A percentile compares a stretch with the other conserved stretches of the same genome.
Conservation (phyloP, 2,329 filamentous ascomycete genomes). For the Stemphylium vesicarium region DNA sequence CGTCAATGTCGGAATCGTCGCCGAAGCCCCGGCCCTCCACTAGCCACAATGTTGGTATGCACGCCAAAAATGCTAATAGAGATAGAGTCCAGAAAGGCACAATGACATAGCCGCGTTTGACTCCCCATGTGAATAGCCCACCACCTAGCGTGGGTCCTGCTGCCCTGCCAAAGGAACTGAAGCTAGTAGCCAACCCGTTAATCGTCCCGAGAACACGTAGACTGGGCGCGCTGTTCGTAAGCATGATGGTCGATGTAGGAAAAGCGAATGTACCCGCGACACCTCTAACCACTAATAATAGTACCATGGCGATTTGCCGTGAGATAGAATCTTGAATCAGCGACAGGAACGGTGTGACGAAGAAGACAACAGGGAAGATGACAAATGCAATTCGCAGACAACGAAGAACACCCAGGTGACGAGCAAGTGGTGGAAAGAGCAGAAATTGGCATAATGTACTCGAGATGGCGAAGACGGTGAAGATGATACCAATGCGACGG, state of each 20-base stretch:
- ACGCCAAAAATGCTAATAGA: slow-evolving; percentile 66
- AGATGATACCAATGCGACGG: slow-evolving; percentile 80
- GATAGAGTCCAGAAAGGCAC: slow-evolving; percentile 83
- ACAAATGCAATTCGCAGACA: slow-evolving; percentile 74
- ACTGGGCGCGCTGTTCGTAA: slow-evolving; percentile 84
- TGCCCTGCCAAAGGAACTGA: slow-evolving; percentile 80
- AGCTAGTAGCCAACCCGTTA: slow-evolving; percentile 87
- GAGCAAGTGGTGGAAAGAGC: slow-evolving; percentile 78
- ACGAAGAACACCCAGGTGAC: slow-evolving; percentile 73
- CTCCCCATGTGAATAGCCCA: slow-evolving; percentile 75
- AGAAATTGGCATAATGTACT: slow-evolving; percentile 87
- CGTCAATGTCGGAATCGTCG: slow-evolving; percentile 44
- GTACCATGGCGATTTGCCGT: slow-evolving; percentile 67
- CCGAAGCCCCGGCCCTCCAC: slow-evolving; percentile 74
- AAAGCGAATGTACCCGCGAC: slow-evolving; percentile 83
- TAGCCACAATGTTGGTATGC: slow-evolving; percentile 75
- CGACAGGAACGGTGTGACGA: slow-evolving; percentile 81
- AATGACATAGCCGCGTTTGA: slow-evolving; percentile 76
- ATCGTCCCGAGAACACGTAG: slow-evolving; percentile 82
- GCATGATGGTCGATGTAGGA: slow-evolving; percentile 85
- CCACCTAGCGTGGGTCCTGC: slow-evolving; percentile 78
- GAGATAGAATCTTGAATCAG: slow-evolving; percentile 59
- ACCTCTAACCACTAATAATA: slow-evolving; percentile 75
- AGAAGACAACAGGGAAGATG: slow-evolving; percentile 75
- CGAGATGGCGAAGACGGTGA: slow-evolving; percentile 79